Base-by-base conservation (phyloP, 2,329 filamentous ascomycete genomes). In the Claviceps spartinae region DNA sequence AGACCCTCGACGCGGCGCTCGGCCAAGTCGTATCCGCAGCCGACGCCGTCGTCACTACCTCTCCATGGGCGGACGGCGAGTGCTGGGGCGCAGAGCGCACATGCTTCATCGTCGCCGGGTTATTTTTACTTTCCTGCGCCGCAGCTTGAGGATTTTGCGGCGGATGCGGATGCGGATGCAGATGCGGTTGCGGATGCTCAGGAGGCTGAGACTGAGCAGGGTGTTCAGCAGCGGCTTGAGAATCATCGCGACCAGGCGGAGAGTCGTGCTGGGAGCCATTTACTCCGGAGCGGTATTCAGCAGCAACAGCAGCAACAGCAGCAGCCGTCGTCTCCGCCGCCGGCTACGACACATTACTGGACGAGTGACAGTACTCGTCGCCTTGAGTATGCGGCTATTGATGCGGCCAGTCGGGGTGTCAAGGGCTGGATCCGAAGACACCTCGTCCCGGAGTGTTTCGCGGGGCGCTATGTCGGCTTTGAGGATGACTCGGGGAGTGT, bases 331-430 rank as follows among this genome's bases (percentile, higher is more conserved):
- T 67, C 69, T 37, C 65, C 70, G 2, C 69, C 71, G 2, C 79
- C 77, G 4, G 73, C 75, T 57, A 82, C 81, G 2, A 78, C 77
- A 1, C 78, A 83, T 60, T 84, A 83, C 65, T 84, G 81, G 81
- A 83, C 79, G 1, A 82, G 78, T 59, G 78, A 83, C 60, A 72
- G 71, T 50, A 83, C 80, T 0, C 72, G 81, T 3, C 71, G 79
- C 11, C 70, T 82, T 3, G 81, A 84, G 66, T 84, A 84, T 58
- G 81, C 79, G 0, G 81, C 81, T 52, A 84, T 84, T 42, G 81
- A 84, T 48, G 79, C 79, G 0, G 79, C 80, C 2, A 76, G 73
- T 38, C 71, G 72, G 1, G 81, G 81, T 4, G 69, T 84, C 34
- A 74, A 74, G 56, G 81, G 80, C 13, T 83, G 81, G 75, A 60